Percentiles rank a stretch among this genome's conserved stretches.
These are phyloP conservation scores for Hypoxylon intermedium DNA, from an alignment of 495 filamentous ascomycete species.

Conservation along the genomic window DNA sequence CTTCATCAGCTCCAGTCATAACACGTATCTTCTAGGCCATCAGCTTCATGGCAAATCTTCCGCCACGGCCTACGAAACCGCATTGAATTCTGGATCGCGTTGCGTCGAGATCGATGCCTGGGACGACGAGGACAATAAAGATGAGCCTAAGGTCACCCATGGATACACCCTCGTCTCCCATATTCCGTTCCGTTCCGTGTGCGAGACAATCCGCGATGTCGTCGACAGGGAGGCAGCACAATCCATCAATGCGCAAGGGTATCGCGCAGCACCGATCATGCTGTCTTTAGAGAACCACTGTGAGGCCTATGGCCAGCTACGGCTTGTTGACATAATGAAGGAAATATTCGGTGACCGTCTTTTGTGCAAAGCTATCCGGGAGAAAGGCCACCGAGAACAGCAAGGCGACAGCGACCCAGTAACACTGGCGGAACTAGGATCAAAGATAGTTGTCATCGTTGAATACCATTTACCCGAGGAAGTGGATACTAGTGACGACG, in stretches of 20 bases:
- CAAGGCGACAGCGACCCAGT: constrained; percentile 49
- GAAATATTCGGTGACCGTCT: constrained; percentile 61
- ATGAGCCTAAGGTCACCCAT: constrained; percentile 64
- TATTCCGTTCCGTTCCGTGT: constrained; percentile 61
- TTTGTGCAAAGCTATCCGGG: constrained; percentile 51
- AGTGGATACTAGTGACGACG: constrained; percentile 36
- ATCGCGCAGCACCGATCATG: constrained; percentile 55
- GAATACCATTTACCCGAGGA: constrained; percentile 62
- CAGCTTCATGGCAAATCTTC: constrained; percentile 59
- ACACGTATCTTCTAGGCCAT: constrained; percentile 62
- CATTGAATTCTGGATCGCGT: constrained; percentile 56
- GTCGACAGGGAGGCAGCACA: constrained; percentile 52
- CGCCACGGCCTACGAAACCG: constrained; percentile 55
- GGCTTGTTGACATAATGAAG: constrained; percentile 61
- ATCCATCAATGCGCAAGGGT: constrained; percentile 39
- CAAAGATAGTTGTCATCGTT: constrained; percentile 62
- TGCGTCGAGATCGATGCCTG: constrained; percentile 68
- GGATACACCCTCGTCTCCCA: constrained; percentile 62
- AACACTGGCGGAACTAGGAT: constrained; percentile 53
- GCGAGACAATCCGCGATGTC: constrained; percentile 59
- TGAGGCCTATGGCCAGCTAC: constrained; percentile 50
- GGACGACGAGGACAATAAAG: constrained; percentile 56
- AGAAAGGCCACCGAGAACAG: constrained; percentile 53
- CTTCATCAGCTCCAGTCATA: constrained; percentile 59
- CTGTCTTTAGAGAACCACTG: constrained; percentile 65